These are phyloP conservation scores for Pleurotus sapidus DNA, from an alignment of 768 basidiomycete species.

Conservation along the genomic window DNA sequence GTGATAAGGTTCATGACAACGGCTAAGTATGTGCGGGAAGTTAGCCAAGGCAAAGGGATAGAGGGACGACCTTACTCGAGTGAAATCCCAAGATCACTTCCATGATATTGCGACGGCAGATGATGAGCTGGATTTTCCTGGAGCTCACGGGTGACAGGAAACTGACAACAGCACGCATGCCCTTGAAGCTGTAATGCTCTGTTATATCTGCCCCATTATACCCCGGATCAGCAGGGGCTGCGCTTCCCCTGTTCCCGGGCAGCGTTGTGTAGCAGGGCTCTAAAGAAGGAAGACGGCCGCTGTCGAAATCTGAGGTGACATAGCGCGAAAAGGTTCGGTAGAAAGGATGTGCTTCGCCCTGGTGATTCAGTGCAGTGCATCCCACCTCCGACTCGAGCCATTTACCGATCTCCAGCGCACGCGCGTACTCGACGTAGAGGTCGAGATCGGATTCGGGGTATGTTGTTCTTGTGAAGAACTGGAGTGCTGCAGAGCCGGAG, in stretches of 20 bases:
- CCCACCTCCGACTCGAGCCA: slow-evolving; percentile 34
- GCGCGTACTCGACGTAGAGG: slow-evolving; percentile 37
- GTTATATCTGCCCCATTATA: neutral
- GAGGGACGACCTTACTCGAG: slow-evolving; percentile 15
- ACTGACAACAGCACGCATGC: neutral
- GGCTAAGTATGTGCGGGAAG: neutral
- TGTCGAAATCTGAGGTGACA: neutral
- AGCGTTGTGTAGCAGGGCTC: neutral
- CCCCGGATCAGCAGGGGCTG: no score
- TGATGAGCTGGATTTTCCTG: slow-evolving; percentile 35
- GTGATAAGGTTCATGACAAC: slow-evolving; percentile 2
- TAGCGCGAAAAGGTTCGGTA: neutral
- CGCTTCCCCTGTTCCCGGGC: slow-evolving; percentile 6
- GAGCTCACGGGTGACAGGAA: neutral
- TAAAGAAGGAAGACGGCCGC: no score
- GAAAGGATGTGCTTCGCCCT: slow-evolving; percentile 18
- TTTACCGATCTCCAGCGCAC: slow-evolving; percentile 25
- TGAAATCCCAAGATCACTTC: slow-evolving; percentile 21
- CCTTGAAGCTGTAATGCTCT: slow-evolving; percentile 2
- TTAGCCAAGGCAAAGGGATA: no score
- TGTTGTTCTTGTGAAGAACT: slow-evolving; percentile 43
- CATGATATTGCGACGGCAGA: slow-evolving; percentile 23
- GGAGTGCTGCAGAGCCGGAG: slow-evolving; percentile 52
- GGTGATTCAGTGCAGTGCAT: slow-evolving; percentile 15
- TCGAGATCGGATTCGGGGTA: slow-evolving; percentile 52